A percentile compares a stretch with the other conserved stretches of the same genome.
These are phyloP conservation scores for Sordariomycetes sp. DNA, from an alignment of 2,329 filamentous ascomycete species.

Conservation along the genomic window DNA sequence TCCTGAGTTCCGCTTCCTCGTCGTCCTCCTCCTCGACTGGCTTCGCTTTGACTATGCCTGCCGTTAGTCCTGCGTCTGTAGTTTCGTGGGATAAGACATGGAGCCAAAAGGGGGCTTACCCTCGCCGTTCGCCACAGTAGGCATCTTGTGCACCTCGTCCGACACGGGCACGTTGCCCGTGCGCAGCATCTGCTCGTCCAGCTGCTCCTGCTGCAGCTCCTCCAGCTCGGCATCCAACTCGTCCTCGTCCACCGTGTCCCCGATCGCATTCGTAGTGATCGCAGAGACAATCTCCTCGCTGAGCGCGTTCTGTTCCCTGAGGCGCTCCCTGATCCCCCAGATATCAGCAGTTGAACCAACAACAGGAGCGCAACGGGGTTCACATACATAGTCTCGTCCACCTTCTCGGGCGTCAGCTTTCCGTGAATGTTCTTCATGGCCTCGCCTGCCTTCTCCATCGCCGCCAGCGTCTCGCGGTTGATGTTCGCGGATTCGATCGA, in stretches of 20 bases:
- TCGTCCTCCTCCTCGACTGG: constrained; percentile 69
- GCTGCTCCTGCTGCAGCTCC: constrained; percentile 74
- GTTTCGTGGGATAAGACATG: neutral
- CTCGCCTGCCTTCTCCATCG: constrained; percentile 80
- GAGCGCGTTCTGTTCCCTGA: constrained; percentile 84
- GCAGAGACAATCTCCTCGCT: constrained; percentile 85
- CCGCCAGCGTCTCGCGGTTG: constrained; percentile 88
- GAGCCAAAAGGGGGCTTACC: constrained; percentile 40
- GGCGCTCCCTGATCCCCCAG: constrained; percentile 53
- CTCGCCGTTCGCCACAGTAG: constrained; percentile 59
- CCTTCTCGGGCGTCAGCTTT: constrained; percentile 83
- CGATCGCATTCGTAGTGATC: constrained; percentile 59
- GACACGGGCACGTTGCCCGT: constrained; percentile 73
- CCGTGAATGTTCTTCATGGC: constrained; percentile 93
- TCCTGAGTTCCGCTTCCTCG: constrained; percentile 88
- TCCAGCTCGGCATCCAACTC: constrained; percentile 82
- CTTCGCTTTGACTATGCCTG: constrained; percentile 33
- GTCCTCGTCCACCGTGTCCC: constrained; percentile 65
- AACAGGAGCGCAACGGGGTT: constrained; percentile 5
- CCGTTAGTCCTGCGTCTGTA: neutral
- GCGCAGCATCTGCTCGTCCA: constrained; percentile 89
- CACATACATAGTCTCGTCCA: constrained; percentile 85
- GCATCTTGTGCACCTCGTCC: constrained; percentile 66
- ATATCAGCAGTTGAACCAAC: neutral
- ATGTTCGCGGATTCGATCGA: constrained; percentile 97